phyloP scores from a whole-genome alignment of 768 basidiomycete species.

The Glaciozyma martinii region DNA sequence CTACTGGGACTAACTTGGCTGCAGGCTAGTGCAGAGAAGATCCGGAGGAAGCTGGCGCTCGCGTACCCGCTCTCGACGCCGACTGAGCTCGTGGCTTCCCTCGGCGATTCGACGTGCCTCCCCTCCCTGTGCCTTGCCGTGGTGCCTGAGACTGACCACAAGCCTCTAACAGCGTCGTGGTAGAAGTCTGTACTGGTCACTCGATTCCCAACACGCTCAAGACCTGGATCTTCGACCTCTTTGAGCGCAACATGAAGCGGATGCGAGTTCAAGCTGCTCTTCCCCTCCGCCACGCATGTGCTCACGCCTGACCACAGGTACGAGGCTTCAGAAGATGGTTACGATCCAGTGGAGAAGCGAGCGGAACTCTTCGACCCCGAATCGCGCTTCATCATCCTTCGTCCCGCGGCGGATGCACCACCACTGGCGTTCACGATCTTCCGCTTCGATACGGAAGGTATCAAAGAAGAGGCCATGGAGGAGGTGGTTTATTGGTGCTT shows the following conservation, averaged over 20 bases:
- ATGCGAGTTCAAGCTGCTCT: no score
- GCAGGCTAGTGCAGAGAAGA: background rate
- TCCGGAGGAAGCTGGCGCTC: background rate
- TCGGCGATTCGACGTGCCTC: background rate
- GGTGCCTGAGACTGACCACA: background rate
- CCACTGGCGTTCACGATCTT: slow-evolving; percentile 48
- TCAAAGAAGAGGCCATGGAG: slow-evolving; percentile 38
- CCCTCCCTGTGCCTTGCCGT: background rate
- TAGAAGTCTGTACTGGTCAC: background rate
- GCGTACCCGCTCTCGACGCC: background rate
- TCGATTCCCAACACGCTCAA: background rate
- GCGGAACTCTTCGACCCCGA: slow-evolving; percentile 53
- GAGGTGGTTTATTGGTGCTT: slow-evolving; percentile 59
- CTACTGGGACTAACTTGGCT: background rate
- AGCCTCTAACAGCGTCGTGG: background rate
- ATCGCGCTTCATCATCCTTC: slow-evolving; percentile 55
- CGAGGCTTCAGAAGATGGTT: slow-evolving; percentile 54
- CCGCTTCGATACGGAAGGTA: slow-evolving; percentile 62
- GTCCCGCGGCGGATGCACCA: slow-evolving; percentile 35
- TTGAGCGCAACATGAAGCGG: background rate
- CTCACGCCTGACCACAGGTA: slow-evolving; percentile 43
- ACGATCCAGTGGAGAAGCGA: slow-evolving; percentile 52
- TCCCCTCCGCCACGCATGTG: no score
- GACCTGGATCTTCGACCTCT: background rate
- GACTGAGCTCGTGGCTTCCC: background rate